phyloP scores from a whole-genome alignment of 805 yeast species.

The Saccharomycopsis amapae region DNA sequence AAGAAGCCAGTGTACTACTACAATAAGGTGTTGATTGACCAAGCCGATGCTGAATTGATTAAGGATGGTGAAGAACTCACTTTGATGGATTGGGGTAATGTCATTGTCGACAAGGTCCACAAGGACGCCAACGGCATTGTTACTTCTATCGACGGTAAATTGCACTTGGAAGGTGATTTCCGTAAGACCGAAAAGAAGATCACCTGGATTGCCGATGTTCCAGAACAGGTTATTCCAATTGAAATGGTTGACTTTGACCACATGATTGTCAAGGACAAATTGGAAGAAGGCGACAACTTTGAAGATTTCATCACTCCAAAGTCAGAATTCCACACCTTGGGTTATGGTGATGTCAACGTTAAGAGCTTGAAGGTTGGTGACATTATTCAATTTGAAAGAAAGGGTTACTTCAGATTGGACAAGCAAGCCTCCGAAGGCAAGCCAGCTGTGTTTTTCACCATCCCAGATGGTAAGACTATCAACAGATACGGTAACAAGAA shows the following conservation, averaged over 20 bases:
- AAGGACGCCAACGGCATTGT: constrained; percentile 52
- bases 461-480: constrained; percentile 90
- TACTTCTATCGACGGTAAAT: constrained; percentile 60
- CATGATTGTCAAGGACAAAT: constrained; percentile 87
- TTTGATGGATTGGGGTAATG: constrained; percentile 99
- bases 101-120: constrained; percentile 62
- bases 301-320: constrained; percentile 85
- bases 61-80: constrained; percentile 83
- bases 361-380: constrained; percentile 75
- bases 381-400: constrained; percentile 90
- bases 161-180: constrained; percentile 94
- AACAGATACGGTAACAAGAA: constrained; percentile 70
- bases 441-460: constrained; percentile 76
- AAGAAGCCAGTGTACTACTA: constrained; percentile 66
- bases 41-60: constrained; percentile 70
- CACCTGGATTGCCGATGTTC: constrained; percentile 88
- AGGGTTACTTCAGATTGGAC: constrained; percentile 90
- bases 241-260: constrained; percentile 91
- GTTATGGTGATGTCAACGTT: constrained; percentile 75
- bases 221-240: constrained; percentile 54
- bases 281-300: constrained; percentile 89
- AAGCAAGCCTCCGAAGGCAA: constrained; percentile 45
- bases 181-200: constrained; percentile 90
- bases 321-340: constrained; percentile 76
- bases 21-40: constrained; percentile 67